phyloP scores from a whole-genome alignment of 768 basidiomycete species.

The Wakefieldia striispora region DNA sequence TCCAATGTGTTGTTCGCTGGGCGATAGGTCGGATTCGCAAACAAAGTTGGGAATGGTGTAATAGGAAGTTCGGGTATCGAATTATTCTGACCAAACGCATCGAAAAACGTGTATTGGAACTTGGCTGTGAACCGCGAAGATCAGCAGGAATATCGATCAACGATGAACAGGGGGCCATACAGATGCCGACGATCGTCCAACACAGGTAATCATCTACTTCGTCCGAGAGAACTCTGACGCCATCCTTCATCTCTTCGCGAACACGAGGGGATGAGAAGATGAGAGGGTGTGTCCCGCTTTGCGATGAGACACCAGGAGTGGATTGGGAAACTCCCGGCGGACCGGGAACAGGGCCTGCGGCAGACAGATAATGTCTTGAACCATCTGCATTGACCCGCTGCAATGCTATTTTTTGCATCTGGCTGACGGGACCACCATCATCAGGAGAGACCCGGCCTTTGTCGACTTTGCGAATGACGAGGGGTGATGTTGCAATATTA shows the following conservation, averaged over 20 bases:
- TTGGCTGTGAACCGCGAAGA: slow-evolving; percentile 54
- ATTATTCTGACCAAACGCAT: slow-evolving; percentile 79
- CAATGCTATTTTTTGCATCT: slow-evolving; percentile 95
- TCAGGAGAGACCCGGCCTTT: slow-evolving; percentile 85
- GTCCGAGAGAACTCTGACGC: slow-evolving; percentile 70
- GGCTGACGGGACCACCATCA: slow-evolving; percentile 89
- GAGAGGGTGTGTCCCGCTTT: slow-evolving; percentile 77
- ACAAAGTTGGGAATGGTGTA: slow-evolving; percentile 86
- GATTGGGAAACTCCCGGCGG: slow-evolving; percentile 69
- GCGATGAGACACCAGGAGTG: slow-evolving; percentile 71
- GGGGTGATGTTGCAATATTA: slow-evolving; percentile 81
- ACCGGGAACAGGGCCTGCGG: slow-evolving; percentile 80
- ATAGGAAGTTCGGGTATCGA: slow-evolving; percentile 76
- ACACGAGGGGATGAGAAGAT: slow-evolving; percentile 78
- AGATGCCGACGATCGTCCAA: slow-evolving; percentile 95
- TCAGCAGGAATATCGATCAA: slow-evolving; percentile 16
- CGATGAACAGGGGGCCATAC: slow-evolving; percentile 44
- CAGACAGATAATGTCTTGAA: slow-evolving; percentile 83
- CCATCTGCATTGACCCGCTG: slow-evolving; percentile 82
- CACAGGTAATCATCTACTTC: slow-evolving; percentile 94
- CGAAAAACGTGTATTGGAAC: slow-evolving; percentile 94
- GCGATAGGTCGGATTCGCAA: slow-evolving; percentile 75
- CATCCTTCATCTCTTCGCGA: slow-evolving; percentile 81
- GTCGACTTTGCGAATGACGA: slow-evolving; percentile 90
- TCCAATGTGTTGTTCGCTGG: slow-evolving; percentile 73